Evolutionary conservation across 345 rosid species (phyloP).

Genomic region (Leavenworthia alabamica): DNA sequence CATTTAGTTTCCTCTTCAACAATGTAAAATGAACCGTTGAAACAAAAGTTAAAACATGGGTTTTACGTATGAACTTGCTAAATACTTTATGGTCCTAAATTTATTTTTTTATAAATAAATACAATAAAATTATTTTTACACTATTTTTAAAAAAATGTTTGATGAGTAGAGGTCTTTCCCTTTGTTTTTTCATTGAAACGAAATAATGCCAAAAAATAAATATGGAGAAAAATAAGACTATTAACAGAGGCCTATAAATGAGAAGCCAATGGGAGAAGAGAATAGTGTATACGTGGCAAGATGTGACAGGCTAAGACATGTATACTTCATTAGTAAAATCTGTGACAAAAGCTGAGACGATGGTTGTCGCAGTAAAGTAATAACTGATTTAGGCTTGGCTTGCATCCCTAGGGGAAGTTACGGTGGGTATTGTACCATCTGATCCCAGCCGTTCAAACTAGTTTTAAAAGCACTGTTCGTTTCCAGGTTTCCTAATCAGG

Average conservation of each 20-base stretch:
- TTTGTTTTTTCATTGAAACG: neutral
- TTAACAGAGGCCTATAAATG: neutral
- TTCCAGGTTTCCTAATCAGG: constrained; percentile 13
- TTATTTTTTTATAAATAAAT: too few relatives aligned
- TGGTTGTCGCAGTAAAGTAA: constrained; percentile 15
- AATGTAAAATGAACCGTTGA: too few relatives aligned
- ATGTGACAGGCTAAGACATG: neutral
- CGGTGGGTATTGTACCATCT: constrained; percentile 14
- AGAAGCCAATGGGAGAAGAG: constrained; percentile 6
- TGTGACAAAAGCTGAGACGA: constrained; percentile 30
- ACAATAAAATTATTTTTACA: too few relatives aligned
- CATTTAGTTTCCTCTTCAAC: too few relatives aligned
- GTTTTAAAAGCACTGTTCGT: neutral
- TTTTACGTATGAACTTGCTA: too few relatives aligned
- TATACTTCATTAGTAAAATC: constrained; percentile 24
- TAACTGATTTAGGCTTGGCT: constrained; percentile 21
- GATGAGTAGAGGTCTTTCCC: too few relatives aligned
- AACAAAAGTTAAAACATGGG: too few relatives aligned
- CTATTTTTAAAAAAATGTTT: too few relatives aligned
- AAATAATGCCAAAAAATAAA: neutral
- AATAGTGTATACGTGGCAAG: constrained; percentile 13
- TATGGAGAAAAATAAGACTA: neutral
- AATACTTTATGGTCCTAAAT: too few relatives aligned
- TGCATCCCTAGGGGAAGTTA: constrained; percentile 23
- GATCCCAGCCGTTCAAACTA: constrained; percentile 20